Percentiles rank a stretch among this genome's conserved stretches.
Evolutionary conservation across 139 green algal species (phyloP).

Genomic region (Pleodorina starrii): DNA sequence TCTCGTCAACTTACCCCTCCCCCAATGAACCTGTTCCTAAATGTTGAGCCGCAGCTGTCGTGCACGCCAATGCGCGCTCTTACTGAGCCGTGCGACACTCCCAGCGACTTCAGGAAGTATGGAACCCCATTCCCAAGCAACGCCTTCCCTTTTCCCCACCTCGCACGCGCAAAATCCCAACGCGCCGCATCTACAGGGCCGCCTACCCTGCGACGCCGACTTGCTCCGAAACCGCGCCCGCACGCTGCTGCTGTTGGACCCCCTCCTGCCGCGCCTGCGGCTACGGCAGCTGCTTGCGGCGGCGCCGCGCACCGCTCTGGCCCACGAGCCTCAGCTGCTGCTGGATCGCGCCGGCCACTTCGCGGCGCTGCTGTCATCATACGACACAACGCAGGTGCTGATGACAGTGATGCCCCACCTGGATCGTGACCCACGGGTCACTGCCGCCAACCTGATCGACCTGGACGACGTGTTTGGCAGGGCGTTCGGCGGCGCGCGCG

Average conservation of each 20-base stretch:
- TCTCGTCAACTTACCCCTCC: no score
- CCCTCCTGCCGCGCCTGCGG: background rate
- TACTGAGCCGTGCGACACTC: no score
- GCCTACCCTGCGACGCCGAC: conserved; percentile 22
- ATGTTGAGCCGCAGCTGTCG: no score
- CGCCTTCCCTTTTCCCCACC: no score
- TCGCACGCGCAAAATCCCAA: no score
- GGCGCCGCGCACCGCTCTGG: background rate
- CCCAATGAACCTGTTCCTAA: no score
- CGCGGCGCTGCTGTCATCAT: background rate
- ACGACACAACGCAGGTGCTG: conserved; percentile 32
- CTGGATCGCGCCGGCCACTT: background rate
- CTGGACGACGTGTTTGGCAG: conserved; percentile 19
- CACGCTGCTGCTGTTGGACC: conserved; percentile 1
- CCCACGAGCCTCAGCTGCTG: conserved; percentile 6
- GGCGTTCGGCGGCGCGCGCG: conserved; percentile 30
- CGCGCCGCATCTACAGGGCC: no score
- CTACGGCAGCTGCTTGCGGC: conserved; percentile 14
- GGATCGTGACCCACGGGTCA: background rate
- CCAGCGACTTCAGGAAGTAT: no score
- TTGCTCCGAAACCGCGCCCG: conserved; percentile 24
- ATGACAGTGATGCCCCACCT: conserved; percentile 21
- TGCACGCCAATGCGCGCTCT: no score
- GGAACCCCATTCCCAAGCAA: no score
- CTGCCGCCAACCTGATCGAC: background rate